These are phyloP conservation scores for Lobosporangium transversale DNA, from an alignment of 192 early-diverging fungal genomes.

Conservation along the genomic window DNA sequence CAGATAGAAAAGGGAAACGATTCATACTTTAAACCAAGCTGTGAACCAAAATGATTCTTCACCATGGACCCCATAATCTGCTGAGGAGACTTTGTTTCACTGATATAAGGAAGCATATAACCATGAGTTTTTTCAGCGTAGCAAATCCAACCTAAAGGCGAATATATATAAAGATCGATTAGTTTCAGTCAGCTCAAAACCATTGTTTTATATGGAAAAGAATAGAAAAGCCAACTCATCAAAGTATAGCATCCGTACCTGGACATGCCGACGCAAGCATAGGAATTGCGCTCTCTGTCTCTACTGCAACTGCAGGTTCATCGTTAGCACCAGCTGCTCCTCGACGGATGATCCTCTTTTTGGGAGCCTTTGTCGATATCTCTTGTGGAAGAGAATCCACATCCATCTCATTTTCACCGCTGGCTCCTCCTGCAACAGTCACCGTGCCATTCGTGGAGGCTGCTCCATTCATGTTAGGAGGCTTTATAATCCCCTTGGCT, in stretches of 20 bases:
- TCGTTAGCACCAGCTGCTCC: slow-evolving; percentile 41
- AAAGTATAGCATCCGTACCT: slow-evolving; percentile 28
- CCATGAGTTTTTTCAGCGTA: slow-evolving; percentile 99
- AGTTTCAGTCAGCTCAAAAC: not conserved
- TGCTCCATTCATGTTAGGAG: slow-evolving; percentile 14
- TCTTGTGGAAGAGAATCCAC: slow-evolving; percentile 21
- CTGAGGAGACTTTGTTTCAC: slow-evolving; percentile 94
- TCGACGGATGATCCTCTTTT: slow-evolving; percentile 47
- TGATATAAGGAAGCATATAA: slow-evolving; percentile 88
- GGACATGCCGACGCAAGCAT: slow-evolving; percentile 45
- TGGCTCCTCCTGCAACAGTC: not conserved
- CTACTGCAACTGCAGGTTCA: slow-evolving; percentile 34
- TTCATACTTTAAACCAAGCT: slow-evolving; percentile 60
- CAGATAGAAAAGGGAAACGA: too few relatives aligned
- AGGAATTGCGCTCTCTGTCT: slow-evolving; percentile 31
- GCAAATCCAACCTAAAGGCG: slow-evolving; percentile 88
- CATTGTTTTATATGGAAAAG: not conserved
- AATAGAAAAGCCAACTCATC: not conserved
- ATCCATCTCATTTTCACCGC: too few relatives aligned
- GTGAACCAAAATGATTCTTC: slow-evolving; percentile 82
- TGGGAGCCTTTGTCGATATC: slow-evolving; percentile 29
- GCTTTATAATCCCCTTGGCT: slow-evolving; percentile 41
- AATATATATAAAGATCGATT: not conserved
- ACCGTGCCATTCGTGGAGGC: too few relatives aligned
- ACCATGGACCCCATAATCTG: slow-evolving; percentile 96